Conservation (phyloP, 176 grass and related monocot species). For the Zizania latifolia region DNA sequence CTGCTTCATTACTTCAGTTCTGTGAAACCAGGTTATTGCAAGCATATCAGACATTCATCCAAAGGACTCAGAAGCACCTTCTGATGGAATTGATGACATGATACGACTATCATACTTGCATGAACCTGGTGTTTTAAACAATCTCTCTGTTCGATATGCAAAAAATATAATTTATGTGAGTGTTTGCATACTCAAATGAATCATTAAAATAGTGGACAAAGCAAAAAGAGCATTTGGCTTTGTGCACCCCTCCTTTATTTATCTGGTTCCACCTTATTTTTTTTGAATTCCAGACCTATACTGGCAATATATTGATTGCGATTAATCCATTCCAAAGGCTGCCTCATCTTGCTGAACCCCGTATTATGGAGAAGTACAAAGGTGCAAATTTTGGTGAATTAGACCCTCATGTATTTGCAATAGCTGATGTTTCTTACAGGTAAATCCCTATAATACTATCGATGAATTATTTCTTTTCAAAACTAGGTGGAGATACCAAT, state of each 20-base stretch:
- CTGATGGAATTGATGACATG: slow-evolving; percentile 80
- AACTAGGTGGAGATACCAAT: slow-evolving; percentile 9
- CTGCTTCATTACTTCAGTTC: not conserved
- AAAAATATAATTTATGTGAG: slow-evolving; percentile 89
- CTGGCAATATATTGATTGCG: slow-evolving; percentile 90
- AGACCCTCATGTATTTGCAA: slow-evolving; percentile 86
- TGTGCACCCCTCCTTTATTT: not conserved
- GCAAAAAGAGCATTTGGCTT: not conserved
- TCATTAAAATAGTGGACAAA: slow-evolving; percentile 3
- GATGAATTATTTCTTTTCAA: slow-evolving; percentile 28
- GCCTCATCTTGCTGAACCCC: slow-evolving; percentile 62
- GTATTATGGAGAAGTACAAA: slow-evolving; percentile 75
- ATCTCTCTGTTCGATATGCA: slow-evolving; percentile 64
- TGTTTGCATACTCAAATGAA: not conserved
- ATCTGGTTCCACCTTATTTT: not conserved
- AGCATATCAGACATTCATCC: slow-evolving; percentile 73
- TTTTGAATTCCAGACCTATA: slow-evolving; percentile 67
- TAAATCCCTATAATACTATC: slow-evolving; percentile 44
- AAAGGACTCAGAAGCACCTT: slow-evolving; percentile 62
- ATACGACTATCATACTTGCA: slow-evolving; percentile 82
- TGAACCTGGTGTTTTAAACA: slow-evolving; percentile 87
- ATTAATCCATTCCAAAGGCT: slow-evolving; percentile 92
- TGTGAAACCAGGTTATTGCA: slow-evolving; percentile 47
- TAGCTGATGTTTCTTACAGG: slow-evolving; percentile 93
- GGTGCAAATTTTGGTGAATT: slow-evolving; percentile 73